phyloP scores from a whole-genome alignment of 2,329 filamentous ascomycete species.

The Didymella glomerata region DNA sequence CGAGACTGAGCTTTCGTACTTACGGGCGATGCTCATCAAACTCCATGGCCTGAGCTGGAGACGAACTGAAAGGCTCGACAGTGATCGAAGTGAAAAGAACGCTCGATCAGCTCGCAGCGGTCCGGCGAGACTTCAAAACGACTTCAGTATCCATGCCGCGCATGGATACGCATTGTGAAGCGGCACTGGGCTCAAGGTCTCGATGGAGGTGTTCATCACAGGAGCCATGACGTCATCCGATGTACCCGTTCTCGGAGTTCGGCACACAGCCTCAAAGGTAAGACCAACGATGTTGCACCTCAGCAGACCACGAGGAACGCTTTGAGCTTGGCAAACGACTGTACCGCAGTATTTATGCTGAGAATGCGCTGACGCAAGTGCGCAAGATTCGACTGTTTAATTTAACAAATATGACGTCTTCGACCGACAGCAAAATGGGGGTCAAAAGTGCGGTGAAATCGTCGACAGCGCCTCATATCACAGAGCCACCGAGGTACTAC shows the following conservation, averaged over 20 bases:
- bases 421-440: background rate
- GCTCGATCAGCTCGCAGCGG: background rate
- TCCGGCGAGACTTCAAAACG: background rate
- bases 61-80: background rate
- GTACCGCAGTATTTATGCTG: background rate
- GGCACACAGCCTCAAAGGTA: background rate
- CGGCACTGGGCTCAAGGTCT: background rate
- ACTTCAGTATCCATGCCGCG: background rate
- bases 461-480: background rate
- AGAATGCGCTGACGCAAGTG: background rate
- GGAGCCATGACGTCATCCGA: background rate
- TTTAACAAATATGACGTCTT: background rate
- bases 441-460: background rate
- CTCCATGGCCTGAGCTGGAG: background rate
- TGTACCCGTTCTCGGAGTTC: background rate
- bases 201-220: background rate
- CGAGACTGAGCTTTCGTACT: background rate
- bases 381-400: background rate
- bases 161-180: background rate
- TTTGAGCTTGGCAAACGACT: background rate
- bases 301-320: background rate
- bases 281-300: background rate
- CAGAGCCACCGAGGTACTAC: constrained; percentile 3
- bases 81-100: background rate
- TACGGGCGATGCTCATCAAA: background rate